Conservation (phyloP, 2,329 filamentous ascomycete species). For the Alternaria conjuncta region DNA sequence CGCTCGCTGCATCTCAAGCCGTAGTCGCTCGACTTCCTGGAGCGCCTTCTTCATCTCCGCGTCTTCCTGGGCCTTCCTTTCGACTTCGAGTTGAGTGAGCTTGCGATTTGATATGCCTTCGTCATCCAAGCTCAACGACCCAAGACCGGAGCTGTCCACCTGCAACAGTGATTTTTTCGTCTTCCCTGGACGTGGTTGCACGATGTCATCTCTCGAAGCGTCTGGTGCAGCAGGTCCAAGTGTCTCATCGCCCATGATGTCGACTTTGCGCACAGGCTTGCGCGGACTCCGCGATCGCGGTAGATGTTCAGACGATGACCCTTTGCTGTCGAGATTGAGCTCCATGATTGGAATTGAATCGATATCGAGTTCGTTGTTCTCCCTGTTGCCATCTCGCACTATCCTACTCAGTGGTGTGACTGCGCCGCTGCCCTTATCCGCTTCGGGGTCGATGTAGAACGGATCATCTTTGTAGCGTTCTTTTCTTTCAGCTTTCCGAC, state of each 20-base stretch:
- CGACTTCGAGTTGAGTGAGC: conserved; percentile 61
- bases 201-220: conserved; percentile 38
- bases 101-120: conserved; percentile 33
- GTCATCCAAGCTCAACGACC: conserved; percentile 70
- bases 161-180: conserved; percentile 74
- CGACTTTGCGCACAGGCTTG: conserved; percentile 46
- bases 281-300: conserved; percentile 37
- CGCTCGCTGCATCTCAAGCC: conserved; percentile 87
- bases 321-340: conserved; percentile 69
- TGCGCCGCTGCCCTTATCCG: conserved; percentile 61
- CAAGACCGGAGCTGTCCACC: conserved; percentile 85
- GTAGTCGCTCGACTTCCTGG: conserved; percentile 83
- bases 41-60: conserved; percentile 88
- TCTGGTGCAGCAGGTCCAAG: conserved; percentile 48
- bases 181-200: conserved; percentile 31
- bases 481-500: conserved; percentile 75
- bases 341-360: conserved; percentile 97
- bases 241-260: conserved; percentile 58
- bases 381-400: conserved; percentile 69
- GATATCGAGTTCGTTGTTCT: conserved; percentile 77
- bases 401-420: conserved; percentile 83
- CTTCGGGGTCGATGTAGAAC: conserved; percentile 78
- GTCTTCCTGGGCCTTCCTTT: conserved; percentile 76
- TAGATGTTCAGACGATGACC: conserved; percentile 25
- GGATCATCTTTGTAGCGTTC: conserved; percentile 92